Evolutionary conservation across 2,329 filamentous ascomycete genomes (phyloP).

Genomic region (Stemphylium lycopersici): DNA sequence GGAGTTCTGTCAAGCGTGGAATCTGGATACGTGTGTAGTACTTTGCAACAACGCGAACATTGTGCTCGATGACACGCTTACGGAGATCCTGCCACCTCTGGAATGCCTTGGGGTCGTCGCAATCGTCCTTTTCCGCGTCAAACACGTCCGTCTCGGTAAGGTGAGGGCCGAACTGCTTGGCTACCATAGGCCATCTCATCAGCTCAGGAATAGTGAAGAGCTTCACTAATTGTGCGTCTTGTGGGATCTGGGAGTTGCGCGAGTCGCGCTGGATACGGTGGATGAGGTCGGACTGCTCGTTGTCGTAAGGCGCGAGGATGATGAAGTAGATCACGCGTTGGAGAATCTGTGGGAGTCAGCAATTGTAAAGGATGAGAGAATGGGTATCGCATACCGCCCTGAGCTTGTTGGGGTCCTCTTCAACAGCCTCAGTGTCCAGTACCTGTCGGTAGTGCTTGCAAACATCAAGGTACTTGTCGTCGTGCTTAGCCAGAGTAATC

Average conservation of each 20-base stretch:
- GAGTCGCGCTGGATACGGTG: conserved; percentile 89
- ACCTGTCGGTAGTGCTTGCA: conserved; percentile 99
- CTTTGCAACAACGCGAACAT: conserved; percentile 94
- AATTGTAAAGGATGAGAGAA: background rate
- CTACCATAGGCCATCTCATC: conserved; percentile 97
- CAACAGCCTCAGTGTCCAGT: conserved; percentile 91
- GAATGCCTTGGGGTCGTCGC: conserved; percentile 77
- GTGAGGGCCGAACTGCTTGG: conserved; percentile 86
- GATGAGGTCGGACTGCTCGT: conserved; percentile 96
- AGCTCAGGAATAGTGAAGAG: conserved; percentile 94
- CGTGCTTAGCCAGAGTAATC: conserved; percentile 92
- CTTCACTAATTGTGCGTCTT: conserved; percentile 86
- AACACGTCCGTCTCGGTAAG: conserved; percentile 92
- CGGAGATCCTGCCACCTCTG: conserved; percentile 92
- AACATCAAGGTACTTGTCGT: conserved; percentile 94
- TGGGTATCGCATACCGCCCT: conserved; percentile 68
- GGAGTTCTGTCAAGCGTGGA: conserved; percentile 83
- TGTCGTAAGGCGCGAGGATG: conserved; percentile 95
- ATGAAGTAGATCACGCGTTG: conserved; percentile 98
- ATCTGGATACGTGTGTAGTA: conserved; percentile 99
- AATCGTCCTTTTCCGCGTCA: conserved; percentile 67
- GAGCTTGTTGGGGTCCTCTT: conserved; percentile 85
- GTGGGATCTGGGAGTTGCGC: conserved; percentile 76
- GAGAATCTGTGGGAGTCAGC: conserved; percentile 65
- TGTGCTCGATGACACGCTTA: conserved; percentile 99